phyloP scores from a whole-genome alignment of 1,284 basidiomycete species.

The Spongispora temasekensis region DNA sequence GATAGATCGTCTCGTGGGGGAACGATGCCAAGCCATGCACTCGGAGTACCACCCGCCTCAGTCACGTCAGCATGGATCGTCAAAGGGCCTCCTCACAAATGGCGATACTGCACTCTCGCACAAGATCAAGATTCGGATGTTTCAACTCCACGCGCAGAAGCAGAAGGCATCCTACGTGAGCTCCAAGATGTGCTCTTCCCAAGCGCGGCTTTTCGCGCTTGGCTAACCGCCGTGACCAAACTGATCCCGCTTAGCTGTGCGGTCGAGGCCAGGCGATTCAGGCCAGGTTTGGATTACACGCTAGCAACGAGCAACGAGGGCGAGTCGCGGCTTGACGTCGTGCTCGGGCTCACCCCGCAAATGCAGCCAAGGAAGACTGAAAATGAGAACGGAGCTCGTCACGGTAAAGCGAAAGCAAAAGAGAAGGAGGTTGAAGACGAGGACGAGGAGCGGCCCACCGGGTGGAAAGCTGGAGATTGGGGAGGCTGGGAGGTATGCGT shows the following conservation, averaged over 20 bases:
- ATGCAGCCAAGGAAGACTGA: constrained; percentile 33
- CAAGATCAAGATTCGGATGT: not conserved
- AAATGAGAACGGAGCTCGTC: constrained; percentile 4
- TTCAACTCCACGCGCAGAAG: constrained; percentile 43
- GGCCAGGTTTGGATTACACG: constrained; percentile 94
- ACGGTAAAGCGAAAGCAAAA: constrained; percentile 26
- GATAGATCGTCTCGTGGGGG: constrained; percentile 48
- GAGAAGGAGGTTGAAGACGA: constrained; percentile 37
- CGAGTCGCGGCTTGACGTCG: constrained; percentile 84
- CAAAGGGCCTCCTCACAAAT: constrained; percentile 91
- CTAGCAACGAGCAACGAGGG: constrained; percentile 87
- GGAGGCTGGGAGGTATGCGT: constrained; percentile 88
- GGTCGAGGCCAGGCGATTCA: constrained; percentile 83
- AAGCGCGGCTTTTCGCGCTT: constrained; percentile 85
- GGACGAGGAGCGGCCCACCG: constrained; percentile 41
- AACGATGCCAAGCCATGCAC: constrained; percentile 65
- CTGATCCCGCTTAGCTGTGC: constrained; percentile 76
- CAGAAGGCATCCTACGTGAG: constrained; percentile 50
- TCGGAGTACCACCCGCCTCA: constrained; percentile 46
- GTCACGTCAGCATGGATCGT: constrained; percentile 67
- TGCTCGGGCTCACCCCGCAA: constrained; percentile 88
- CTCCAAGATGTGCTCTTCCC: constrained; percentile 79
- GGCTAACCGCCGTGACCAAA: constrained; percentile 81
- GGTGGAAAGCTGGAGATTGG: constrained; percentile 80
- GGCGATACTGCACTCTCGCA: constrained; percentile 80